These are phyloP conservation scores for Nicotiana attenuata DNA, from an alignment of 257 asterid genomes.

Conservation along the genomic window DNA sequence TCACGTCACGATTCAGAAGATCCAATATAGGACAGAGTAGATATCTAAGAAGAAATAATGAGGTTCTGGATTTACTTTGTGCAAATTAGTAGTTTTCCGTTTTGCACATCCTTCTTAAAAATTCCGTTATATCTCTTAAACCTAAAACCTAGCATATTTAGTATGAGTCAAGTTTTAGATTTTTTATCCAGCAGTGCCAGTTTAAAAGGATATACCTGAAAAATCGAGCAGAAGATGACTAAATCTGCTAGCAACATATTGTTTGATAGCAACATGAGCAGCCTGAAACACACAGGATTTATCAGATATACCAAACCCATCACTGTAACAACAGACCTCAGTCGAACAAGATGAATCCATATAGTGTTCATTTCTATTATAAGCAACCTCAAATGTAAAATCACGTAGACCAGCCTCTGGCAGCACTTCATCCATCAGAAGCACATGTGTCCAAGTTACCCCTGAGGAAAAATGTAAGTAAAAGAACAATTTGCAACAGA, in stretches of 20 bases:
- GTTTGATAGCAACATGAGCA: constrained; percentile 64
- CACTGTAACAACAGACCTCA: neutral
- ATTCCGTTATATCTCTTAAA: neutral
- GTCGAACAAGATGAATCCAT: neutral
- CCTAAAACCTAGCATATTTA: neutral
- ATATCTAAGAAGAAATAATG: neutral
- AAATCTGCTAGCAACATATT: constrained; percentile 58
- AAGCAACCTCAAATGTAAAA: constrained; percentile 59
- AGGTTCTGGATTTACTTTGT: neutral
- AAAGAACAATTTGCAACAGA: neutral
- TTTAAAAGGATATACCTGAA: constrained; percentile 54
- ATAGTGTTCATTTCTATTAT: constrained; percentile 8
- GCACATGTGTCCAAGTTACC: constrained; percentile 75
- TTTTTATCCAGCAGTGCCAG: neutral
- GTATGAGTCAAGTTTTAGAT: neutral
- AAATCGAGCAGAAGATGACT: constrained; percentile 52
- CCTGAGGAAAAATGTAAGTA: constrained; percentile 33
- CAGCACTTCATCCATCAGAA: constrained; percentile 80
- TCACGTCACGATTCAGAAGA: neutral
- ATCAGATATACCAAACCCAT: constrained; percentile 11
- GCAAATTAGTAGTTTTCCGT: neutral
- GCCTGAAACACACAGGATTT: constrained; percentile 38
- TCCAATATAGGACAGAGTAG: neutral
- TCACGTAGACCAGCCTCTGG: constrained; percentile 73
- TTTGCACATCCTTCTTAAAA: neutral